phyloP scores from a whole-genome alignment of 352 stramenopile genomes.

The Globisporangium cylindrosporum region DNA sequence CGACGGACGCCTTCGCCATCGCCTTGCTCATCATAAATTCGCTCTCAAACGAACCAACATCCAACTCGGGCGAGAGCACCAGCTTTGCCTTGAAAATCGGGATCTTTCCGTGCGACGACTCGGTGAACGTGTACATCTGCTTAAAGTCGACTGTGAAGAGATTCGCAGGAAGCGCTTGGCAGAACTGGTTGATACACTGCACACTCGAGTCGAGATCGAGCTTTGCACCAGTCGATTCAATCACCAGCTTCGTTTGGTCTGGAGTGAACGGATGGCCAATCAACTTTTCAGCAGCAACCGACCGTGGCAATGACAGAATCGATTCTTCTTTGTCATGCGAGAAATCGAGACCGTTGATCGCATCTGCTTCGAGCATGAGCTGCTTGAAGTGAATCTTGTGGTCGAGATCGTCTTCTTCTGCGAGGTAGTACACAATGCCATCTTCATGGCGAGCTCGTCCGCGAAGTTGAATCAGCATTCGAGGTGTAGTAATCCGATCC shows the following conservation, averaged over 20 bases:
- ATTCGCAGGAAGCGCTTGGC: slow-evolving; percentile 55
- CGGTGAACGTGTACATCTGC: slow-evolving; percentile 46
- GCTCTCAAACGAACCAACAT: slow-evolving; percentile 43
- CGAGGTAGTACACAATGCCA: slow-evolving; percentile 75
- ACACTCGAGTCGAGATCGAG: slow-evolving; percentile 78
- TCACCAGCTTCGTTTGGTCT: slow-evolving; percentile 32
- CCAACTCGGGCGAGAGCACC: slow-evolving; percentile 49
- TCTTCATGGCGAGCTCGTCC: slow-evolving; percentile 73
- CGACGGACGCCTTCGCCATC: slow-evolving; percentile 49
- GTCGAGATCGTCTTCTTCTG: slow-evolving; percentile 42
- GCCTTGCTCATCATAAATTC: slow-evolving; percentile 52
- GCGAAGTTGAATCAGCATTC: slow-evolving; percentile 71
- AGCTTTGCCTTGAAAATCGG: slow-evolving; percentile 52
- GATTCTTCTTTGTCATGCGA: slow-evolving; percentile 59
- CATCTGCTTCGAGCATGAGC: slow-evolving; percentile 37
- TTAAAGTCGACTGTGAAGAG: slow-evolving; percentile 59
- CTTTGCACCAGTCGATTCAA: slow-evolving; percentile 56
- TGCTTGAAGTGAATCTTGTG: slow-evolving; percentile 49
- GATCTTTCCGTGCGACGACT: slow-evolving; percentile 27
- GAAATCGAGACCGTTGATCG: slow-evolving; percentile 68
- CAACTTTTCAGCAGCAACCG: slow-evolving; percentile 36
- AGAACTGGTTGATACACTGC: slow-evolving; percentile 74
- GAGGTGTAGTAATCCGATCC: slow-evolving; percentile 47
- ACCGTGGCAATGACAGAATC: slow-evolving; percentile 53
- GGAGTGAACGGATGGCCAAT: slow-evolving; percentile 26